Base-by-base conservation (phyloP, 352 stramenopile species). In the Halophytophthora polymorphica region DNA sequence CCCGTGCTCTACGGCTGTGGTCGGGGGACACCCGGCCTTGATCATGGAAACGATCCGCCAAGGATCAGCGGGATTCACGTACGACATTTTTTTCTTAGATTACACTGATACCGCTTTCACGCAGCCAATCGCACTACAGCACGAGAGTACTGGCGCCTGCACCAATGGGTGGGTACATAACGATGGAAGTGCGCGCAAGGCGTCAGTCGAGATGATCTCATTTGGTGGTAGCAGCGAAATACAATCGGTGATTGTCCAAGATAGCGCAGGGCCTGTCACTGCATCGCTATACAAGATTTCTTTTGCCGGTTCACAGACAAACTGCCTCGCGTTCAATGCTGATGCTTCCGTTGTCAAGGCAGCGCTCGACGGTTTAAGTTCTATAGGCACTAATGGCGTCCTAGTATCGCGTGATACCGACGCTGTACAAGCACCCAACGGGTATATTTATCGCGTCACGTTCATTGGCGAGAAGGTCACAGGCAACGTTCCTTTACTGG, bases 21-120 rank as follows among this genome's bases (percentile, higher is more conserved):
- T 50, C 1, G 69, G 70, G 1, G 68, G 77, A 0, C 69, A 77
- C 3, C 82, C 81, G 12, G 76, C 71, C 4, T 44, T 94, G 17
- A 82, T 81, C 1, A 45, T 90, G 1, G 77, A 94, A 44, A 94
- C 81, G 0, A 62, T 91, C 10, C 71, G 77, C 3, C 57, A 86
- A 42, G 83, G 83, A 0, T 51, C 59, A 4, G 54, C 78, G 2
- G 77, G 72, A 0, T 94, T 69, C 45, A 73, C 61, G 11, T 94
- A 94, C 55, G 80, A 94, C 38, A 74, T 94, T 12, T 92, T 73
- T 50, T 92, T 92, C 38, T 54, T 91, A 25, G 53, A 82, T 11
- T 83, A 71, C 34, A 48, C 61, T 50, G 17, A 35, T 0, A 50
- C 52, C 14, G 63, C 71, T 0, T 64, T 53, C n/a, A 67, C 69